A percentile compares a stretch with the other conserved stretches of the same genome.
These are phyloP conservation scores for Dinochytrium kinnereticum DNA, from an alignment of 371 early-diverging fungal genomes.

Conservation along the genomic window DNA sequence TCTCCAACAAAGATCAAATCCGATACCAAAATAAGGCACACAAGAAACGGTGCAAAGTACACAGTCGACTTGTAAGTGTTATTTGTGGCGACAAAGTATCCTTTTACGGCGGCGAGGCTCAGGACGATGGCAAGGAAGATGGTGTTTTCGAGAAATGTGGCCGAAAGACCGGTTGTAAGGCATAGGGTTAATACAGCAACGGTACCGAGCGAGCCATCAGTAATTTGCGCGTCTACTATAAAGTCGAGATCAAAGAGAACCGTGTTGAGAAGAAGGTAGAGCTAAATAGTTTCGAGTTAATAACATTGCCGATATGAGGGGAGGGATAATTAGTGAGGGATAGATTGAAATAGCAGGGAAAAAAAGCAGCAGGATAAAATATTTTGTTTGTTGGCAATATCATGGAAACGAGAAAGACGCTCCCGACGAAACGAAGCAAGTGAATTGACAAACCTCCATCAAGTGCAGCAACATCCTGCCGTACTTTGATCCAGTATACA, in stretches of 20 bases:
- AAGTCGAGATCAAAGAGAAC: neutral
- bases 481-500: neutral
- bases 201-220: constrained; percentile 19
- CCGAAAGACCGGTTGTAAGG: constrained; percentile 29
- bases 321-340: no score
- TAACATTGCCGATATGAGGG: no score
- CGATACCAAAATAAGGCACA: constrained; percentile 11
- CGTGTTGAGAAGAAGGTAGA: neutral
- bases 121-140: neutral
- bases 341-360: no score
- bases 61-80: neutral
- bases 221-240: neutral
- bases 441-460: no score
- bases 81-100: constrained; percentile 3
- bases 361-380: no score
- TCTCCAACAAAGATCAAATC: constrained; percentile 26
- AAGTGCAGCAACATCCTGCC: no score
- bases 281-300: neutral
- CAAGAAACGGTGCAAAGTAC: constrained; percentile 26
- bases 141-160: constrained; percentile 22
- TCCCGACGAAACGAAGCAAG: no score
- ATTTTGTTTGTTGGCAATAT: no score
- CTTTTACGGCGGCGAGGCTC: constrained; percentile 15
- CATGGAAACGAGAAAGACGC: neutral
- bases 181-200: constrained; percentile 1